phyloP scores from a whole-genome alignment of 331 rosid species.

The Ulmus americana region DNA sequence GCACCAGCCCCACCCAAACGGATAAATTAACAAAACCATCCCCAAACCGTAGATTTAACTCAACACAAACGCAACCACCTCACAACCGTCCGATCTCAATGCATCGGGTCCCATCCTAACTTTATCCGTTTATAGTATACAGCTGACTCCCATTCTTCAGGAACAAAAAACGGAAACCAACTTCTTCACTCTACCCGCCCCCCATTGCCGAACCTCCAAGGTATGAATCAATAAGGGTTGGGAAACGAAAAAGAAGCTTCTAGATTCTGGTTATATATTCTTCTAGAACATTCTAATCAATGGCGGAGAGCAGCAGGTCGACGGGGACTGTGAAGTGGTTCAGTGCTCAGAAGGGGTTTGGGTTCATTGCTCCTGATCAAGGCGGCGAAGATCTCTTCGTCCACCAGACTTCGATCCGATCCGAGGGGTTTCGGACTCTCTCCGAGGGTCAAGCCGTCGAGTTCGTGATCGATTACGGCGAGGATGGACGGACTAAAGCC shows the following conservation, averaged over 20 bases:
- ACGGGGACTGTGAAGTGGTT: slow-evolving; percentile 80
- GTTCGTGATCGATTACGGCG: slow-evolving; percentile 39
- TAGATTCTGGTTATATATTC: neutral
- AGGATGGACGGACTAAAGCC: slow-evolving; percentile 62
- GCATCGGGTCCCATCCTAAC: neutral
- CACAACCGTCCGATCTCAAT: neutral
- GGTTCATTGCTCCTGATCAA: slow-evolving; percentile 64
- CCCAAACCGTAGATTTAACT: neutral
- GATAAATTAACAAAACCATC: neutral
- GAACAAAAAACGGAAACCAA: neutral
- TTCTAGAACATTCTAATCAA: slow-evolving; percentile 25
- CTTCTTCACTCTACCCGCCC: neutral
- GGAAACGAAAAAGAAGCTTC: neutral
- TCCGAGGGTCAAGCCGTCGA: slow-evolving; percentile 59
- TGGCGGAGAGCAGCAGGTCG: slow-evolving; percentile 46
- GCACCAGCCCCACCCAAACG: neutral
- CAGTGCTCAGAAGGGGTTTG: slow-evolving; percentile 70
- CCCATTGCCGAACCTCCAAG: neutral
- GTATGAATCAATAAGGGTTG: neutral
- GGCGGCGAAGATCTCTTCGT: slow-evolving; percentile 71
- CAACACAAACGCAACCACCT: neutral
- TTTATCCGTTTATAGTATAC: neutral
- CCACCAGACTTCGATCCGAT: slow-evolving; percentile 68
- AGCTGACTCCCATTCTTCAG: neutral
- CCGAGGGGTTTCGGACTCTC: slow-evolving; percentile 61